Evolutionary conservation across 2,329 filamentous ascomycete species (phyloP).

Genomic region (Lomentospora prolificans): DNA sequence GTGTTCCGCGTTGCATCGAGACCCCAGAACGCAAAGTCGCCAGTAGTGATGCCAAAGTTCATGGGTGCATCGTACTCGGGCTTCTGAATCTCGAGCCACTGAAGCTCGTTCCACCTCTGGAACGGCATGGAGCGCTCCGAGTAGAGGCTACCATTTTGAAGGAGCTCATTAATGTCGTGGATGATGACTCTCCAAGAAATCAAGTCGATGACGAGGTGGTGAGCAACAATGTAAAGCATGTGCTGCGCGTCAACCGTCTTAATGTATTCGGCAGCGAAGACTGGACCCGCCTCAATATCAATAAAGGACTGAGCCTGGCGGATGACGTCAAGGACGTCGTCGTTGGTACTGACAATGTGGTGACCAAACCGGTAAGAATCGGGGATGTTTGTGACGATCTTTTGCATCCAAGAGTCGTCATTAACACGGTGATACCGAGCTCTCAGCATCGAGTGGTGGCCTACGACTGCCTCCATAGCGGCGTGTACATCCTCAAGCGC

Average conservation of each 20-base stretch:
- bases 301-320: conserved; percentile 32
- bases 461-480: conserved; percentile 37
- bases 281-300: conserved; percentile 38
- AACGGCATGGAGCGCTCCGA: conserved; percentile 37
- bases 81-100: conserved; percentile 26
- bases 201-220: conserved; percentile 41
- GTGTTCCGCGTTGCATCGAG: conserved; percentile 31
- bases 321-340: conserved; percentile 30
- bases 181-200: conserved; percentile 41
- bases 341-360: conserved; percentile 27
- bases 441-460: conserved; percentile 41
- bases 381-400: conserved; percentile 27
- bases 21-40: conserved; percentile 38
- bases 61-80: conserved; percentile 20
- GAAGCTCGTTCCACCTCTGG: conserved; percentile 37
- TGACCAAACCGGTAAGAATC: conserved; percentile 35
- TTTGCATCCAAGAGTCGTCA: conserved; percentile 35
- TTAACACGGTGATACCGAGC: conserved; percentile 30
- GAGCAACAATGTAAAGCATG: conserved; percentile 38
- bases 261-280: conserved; percentile 40
- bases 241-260: conserved; percentile 34
- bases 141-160: conserved; percentile 32
- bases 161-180: conserved; percentile 38
- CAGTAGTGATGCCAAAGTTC: conserved; percentile 28
- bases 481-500: conserved; percentile 34